phyloP scores from a whole-genome alignment of 2,329 filamentous ascomycete genomes.

The Neonectria neomacrospora region DNA sequence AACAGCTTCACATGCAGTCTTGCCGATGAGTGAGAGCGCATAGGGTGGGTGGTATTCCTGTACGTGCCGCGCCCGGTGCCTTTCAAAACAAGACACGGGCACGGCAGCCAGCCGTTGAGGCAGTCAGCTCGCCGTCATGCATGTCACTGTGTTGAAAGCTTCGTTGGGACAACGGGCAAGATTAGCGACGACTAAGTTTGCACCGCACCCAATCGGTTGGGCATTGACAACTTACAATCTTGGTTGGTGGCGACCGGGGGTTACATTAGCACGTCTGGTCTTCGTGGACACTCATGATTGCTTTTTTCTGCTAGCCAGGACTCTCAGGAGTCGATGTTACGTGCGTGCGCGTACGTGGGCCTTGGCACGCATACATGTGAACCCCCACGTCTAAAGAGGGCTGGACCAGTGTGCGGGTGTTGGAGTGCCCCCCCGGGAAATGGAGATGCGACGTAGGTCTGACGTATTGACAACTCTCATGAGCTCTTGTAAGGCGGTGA shows the following conservation, averaged over 20 bases:
- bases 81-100: constrained; percentile 14
- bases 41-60: constrained; percentile 7
- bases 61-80: neutral
- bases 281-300: constrained; percentile 35
- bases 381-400: constrained; percentile 33
- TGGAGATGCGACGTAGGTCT: constrained; percentile 31
- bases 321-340: constrained; percentile 35
- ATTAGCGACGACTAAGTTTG: constrained; percentile 41
- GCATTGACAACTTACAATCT: constrained; percentile 41
- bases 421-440: constrained; percentile 13
- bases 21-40: neutral
- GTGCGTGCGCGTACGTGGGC: constrained; percentile 3
- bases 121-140: constrained; percentile 37
- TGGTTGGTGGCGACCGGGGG: constrained; percentile 33
- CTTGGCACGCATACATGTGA: constrained; percentile 33
- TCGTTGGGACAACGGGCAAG: constrained; percentile 34
- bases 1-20: neutral
- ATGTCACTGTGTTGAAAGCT: constrained; percentile 36
- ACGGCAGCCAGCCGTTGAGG: constrained; percentile 34
- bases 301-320: constrained; percentile 35
- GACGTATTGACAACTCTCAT: constrained; percentile 29
- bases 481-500: constrained; percentile 37
- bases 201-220: constrained; percentile 40
- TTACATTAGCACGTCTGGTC: constrained; percentile 33
- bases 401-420: constrained; percentile 7